Conservation (phyloP, 2,329 filamentous ascomycete genomes). For the Emergomyces pasteurianus region DNA sequence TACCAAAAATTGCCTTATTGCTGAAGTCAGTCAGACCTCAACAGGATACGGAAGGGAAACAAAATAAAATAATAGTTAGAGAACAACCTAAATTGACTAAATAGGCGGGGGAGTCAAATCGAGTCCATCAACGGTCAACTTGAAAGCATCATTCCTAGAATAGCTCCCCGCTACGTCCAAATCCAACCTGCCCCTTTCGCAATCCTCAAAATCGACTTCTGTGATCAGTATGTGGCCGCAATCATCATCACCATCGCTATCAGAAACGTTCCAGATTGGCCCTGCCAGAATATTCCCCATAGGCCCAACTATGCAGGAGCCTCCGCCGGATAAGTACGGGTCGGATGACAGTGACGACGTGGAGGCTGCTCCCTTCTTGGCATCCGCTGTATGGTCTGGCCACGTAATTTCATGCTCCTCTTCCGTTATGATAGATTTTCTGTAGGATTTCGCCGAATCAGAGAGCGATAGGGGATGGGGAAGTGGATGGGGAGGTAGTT, state of each 20-base stretch:
- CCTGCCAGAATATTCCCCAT: conserved; percentile 68
- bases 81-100: neutral
- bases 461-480: neutral
- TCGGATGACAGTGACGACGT: conserved; percentile 16
- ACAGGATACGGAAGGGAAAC: neutral
- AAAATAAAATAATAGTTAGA: neutral
- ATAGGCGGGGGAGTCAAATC: conserved; percentile 47
- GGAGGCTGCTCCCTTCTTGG: neutral
- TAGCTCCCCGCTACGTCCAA: conserved; percentile 79
- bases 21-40: too few species aligned
- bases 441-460: conserved; percentile 1
- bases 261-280: conserved; percentile 62
- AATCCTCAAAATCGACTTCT: conserved; percentile 81
- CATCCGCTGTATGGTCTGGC: conserved; percentile 17
- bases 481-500: neutral
- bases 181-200: conserved; percentile 67
- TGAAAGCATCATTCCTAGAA: conserved; percentile 58
- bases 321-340: conserved; percentile 57
- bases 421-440: conserved; percentile 15
- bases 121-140: conserved; percentile 47
- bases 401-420: conserved; percentile 31
- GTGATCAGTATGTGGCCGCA: conserved; percentile 48
- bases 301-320: conserved; percentile 70
- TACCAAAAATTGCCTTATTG: neutral
- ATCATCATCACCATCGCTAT: conserved; percentile 36